Evolutionary conservation across 2,329 filamentous ascomycete genomes (phyloP), one percentile per base, ranked within the genome.

Genomic region (Cercospora sp.): DNA sequence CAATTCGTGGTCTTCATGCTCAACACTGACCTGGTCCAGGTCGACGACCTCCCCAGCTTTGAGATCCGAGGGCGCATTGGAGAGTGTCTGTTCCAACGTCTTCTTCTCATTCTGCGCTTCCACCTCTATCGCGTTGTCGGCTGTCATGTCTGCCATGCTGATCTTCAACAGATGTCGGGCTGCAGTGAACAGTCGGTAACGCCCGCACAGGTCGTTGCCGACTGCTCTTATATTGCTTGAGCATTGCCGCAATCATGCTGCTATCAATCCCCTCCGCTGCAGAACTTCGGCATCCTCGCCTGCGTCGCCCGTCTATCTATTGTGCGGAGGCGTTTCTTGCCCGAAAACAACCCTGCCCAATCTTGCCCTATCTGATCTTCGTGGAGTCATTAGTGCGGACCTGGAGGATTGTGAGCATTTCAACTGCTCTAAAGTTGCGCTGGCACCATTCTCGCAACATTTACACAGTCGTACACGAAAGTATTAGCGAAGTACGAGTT

Each of bases 11-110:
- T 16, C 28, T 31, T 18, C 55, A 18, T 33, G 55, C 55, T 59
- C 48, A 26, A 55, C 31, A 63, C 60, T 31, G n/a, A 64, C 61
- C 20, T 83, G 81, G 71, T 86, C 84, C 16, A 85, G 80, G 31
- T 82, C 78, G 7, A 73, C 67, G 40, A 78, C 71, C 36, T 79
- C 74, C 26, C 78, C 77, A 7, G 69, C 69, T n/a, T 74, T 74
- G 42, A 77, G 33, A 31, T 73, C 71, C 18, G 69, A 61, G 10
- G 70, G 60, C 20, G 36, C 61, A 26, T 65, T 69, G 6, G 70
- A 68, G 8, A 65, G 23, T 3, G 60, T 70, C 36, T 48, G 60
- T 26, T 69, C 45, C 18, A 68, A 45, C 1, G 55, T 40, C n/a
- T 58, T 64, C 63, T 70, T 70, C 58, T 70, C 68, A 18, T 65